A percentile compares a stretch with the other conserved stretches of the same genome.
phyloP scores from a whole-genome alignment of 1,139 yeast species.

The Casaregolazyma suthepensis region DNA sequence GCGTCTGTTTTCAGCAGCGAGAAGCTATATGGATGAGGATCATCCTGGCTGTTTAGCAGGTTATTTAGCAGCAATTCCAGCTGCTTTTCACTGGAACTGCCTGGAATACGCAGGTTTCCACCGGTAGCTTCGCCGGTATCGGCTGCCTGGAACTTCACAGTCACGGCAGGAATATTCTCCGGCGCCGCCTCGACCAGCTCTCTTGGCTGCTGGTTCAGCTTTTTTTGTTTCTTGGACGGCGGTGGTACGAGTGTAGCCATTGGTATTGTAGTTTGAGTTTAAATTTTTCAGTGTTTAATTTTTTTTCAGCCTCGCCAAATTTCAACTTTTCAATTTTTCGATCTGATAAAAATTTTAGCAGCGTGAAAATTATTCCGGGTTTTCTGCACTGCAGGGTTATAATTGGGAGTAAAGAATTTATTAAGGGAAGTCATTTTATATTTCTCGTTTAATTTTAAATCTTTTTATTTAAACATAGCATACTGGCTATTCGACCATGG shows the following conservation, averaged over 20 bases:
- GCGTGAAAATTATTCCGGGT: not conserved
- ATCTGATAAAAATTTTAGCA: not conserved
- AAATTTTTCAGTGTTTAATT: slow-evolving; percentile 7
- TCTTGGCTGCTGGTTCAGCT: slow-evolving; percentile 74
- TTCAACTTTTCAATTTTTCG: not conserved
- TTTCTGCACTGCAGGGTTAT: not conserved
- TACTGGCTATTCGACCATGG: slow-evolving; percentile 23
- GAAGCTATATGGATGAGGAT: slow-evolving; percentile 86
- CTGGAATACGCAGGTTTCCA: slow-evolving; percentile 86
- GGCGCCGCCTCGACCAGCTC: slow-evolving; percentile 67
- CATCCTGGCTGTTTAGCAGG: slow-evolving; percentile 47
- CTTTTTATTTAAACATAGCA: not conserved
- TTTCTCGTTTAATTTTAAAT: not conserved
- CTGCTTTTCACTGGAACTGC: slow-evolving; percentile 77
- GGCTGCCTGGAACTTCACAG: slow-evolving; percentile 84
- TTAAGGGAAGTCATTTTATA: not conserved
- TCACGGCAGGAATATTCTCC: slow-evolving; percentile 74
- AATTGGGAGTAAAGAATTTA: not conserved
- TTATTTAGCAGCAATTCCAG: slow-evolving; percentile 74
- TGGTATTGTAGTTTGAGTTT: not conserved
- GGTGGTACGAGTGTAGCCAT: slow-evolving; percentile 97
- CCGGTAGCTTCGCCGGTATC: slow-evolving; percentile 91
- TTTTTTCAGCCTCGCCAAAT: slow-evolving; percentile 3
- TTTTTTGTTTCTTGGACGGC: slow-evolving; percentile 81
- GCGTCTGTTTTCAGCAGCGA: slow-evolving; percentile 48